Base-by-base conservation (phyloP, 345 rosid species). In the Durio zibethinus region DNA sequence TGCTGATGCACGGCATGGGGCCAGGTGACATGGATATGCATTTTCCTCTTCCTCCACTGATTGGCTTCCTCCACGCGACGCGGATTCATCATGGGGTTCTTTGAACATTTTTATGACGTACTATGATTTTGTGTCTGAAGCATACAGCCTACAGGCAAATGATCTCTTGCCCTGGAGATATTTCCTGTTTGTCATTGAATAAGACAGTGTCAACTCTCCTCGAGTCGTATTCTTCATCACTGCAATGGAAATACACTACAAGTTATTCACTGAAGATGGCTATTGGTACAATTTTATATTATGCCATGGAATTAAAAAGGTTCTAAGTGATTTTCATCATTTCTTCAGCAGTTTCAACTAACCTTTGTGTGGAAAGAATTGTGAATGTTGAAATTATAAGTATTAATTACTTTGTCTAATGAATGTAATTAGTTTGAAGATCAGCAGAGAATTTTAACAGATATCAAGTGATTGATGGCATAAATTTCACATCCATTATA, bases 21-120 rank as follows among this genome's bases (percentile, higher is more conserved):
- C 45, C 69, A 43, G n/a, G 43, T 74, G 77, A 74, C 57, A 60
- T 40, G 68, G 77, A 74, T 31, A 5, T 9, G 56, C 77, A 60
- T 59, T 42, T 60, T 42, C 66, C 10, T 74, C 53, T 74, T 42
- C 77, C 69, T 42, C 57, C 0, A 59, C 25, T 57, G 68, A 35
- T 2, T 38, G 45, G n/a, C n/a, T 8, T 3, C 18, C 43, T 10
- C 18, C 52, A 42, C 72, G 27, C 31, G 33, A 10, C 72, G 0
- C 31, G 10, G 48, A 25, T 54, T 67, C 72, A 67, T 56, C 23
- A 56, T 14, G 21, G 10, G 6, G 52, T 71, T 18, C 43, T 45
- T 3, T 38, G 50, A 16, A 73, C 76, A 35, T 18, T 71, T 50
- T 71, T 5, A 31, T 50, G 60, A 50, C 60, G 25, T 70, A 38